These are phyloP conservation scores for Gaeumannomyces tritici DNA, from an alignment of 2,329 filamentous ascomycete species.

Conservation along the genomic window DNA sequence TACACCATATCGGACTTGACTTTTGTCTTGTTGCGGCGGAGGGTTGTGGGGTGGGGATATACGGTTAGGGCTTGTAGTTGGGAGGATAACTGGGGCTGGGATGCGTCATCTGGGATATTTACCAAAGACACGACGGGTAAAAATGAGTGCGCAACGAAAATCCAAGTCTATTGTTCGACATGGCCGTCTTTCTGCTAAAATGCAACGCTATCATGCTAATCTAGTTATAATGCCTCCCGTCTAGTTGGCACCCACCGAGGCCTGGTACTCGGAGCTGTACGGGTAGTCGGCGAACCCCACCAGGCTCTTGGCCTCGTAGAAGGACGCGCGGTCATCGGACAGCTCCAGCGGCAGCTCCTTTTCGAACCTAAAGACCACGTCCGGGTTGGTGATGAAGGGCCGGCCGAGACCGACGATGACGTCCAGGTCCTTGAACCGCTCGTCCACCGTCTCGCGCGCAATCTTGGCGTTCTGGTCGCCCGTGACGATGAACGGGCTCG, in stretches of 20 bases:
- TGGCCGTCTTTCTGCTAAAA: too few relatives aligned
- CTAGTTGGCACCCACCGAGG: not conserved
- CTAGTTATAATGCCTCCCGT: too few relatives aligned
- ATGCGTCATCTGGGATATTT: too few relatives aligned
- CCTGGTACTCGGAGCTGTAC: conserved; percentile 11
- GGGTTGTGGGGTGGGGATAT: too few relatives aligned
- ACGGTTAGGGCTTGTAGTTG: too few relatives aligned
- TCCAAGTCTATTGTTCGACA: too few relatives aligned
- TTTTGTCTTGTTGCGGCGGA: too few relatives aligned
- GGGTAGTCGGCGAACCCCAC: conserved; percentile 28
- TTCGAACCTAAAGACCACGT: conserved; percentile 29
- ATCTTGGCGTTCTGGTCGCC: conserved; percentile 15
- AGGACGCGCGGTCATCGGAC: conserved; percentile 23
- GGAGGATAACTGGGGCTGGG: too few relatives aligned
- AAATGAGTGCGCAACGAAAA: too few relatives aligned
- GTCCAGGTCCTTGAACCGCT: conserved; percentile 14
- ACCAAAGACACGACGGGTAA: too few relatives aligned
- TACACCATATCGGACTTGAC: too few relatives aligned
- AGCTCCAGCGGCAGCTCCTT: conserved; percentile 24
- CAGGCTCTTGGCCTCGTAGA: conserved; percentile 25
- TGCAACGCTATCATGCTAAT: too few relatives aligned
- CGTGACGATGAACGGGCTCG: conserved; percentile 19
- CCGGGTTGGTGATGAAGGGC: conserved; percentile 32
- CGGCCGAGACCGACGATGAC: conserved; percentile 28
- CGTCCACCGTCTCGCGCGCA: conserved; percentile 17